Evolutionary conservation across 306 rosid genomes (phyloP), one percentile per base, ranked within the genome.

Genomic region (Cucurbita moschata): DNA sequence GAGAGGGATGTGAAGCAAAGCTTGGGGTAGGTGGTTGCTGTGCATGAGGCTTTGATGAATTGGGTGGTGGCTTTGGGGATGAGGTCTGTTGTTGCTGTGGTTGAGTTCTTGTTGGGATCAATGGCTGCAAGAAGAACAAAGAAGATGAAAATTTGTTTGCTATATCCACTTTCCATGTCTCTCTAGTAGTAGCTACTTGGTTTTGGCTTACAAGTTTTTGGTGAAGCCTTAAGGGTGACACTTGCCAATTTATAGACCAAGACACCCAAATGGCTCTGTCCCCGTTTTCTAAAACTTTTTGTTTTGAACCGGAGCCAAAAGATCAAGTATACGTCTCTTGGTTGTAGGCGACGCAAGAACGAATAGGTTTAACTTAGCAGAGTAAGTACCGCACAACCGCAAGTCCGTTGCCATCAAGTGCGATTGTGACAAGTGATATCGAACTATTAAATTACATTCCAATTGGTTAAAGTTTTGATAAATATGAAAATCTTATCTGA

Each of bases 31-130:
- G 37, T 38, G 49, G 81, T 59, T n/a, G 73, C 19, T 37, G 52
- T 55, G 42, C 81, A 77, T 71, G 81, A 77, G 38, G 72, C 15
- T 62, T 50, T 71, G 62, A 77, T 39, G 77, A 59, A 77, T 5
- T 77, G 63, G 3, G 76, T 49, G 62, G 7, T 77, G 54, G 39
- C 60, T 47, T 49, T 14, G 69, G 80, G 80, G 46, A 55, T 43
- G 11, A 77, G 42, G 5, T 35, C 74, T 55, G 75, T 73, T 40
- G 66, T 71, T 3, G 81, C 82, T 55, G 15, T 64, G 79, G 52
- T 13, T 61, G 75, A 26, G 71, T 40, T 23, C n/a, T 60, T 23
- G 66, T 23, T 11, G 46, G 46, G 46, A 77, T 52, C 49, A 4
- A 16, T 30, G 43, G 80, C 42, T 53, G 19, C 10, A 7, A 54